These are phyloP conservation scores for Thelonectria discophora DNA, from an alignment of 2,329 filamentous ascomycete genomes.

Conservation along the genomic window DNA sequence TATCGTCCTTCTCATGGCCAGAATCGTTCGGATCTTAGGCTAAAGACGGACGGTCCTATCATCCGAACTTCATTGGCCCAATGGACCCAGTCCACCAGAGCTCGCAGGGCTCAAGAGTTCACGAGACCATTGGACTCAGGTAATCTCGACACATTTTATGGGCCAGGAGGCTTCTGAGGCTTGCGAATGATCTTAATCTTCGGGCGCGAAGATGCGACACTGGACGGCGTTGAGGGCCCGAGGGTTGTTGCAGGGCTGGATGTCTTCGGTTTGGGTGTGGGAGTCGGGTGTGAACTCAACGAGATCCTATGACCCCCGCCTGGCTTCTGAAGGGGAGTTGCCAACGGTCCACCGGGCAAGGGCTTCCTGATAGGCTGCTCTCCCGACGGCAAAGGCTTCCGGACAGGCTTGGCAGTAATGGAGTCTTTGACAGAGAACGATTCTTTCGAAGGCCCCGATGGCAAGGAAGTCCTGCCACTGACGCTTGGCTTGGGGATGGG, in stretches of 20 bases:
- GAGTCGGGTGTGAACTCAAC: conserved; percentile 33
- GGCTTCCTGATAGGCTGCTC: conserved; percentile 44
- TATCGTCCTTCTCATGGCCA: neutral
- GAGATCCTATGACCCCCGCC: conserved; percentile 43
- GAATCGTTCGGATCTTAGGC: too few relatives aligned
- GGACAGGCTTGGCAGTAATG: conserved; percentile 47
- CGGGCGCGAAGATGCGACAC: conserved; percentile 38
- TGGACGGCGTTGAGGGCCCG: conserved; percentile 35
- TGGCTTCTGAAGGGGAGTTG: conserved; percentile 38
- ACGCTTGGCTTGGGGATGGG: conserved; percentile 30
- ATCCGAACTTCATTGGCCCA: neutral
- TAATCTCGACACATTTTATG: conserved; percentile 24
- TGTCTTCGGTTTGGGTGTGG: conserved; percentile 37
- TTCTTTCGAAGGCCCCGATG: conserved; percentile 44
- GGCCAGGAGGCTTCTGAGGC: conserved; percentile 41
- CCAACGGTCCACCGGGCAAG: conserved; percentile 42
- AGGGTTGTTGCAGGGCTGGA: conserved; percentile 31
- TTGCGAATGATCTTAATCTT: conserved; percentile 53
- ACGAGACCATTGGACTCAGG: too few relatives aligned
- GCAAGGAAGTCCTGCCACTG: conserved; percentile 46
- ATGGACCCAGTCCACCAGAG: too few relatives aligned
- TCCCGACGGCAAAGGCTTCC: conserved; percentile 49
- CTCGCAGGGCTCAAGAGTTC: too few relatives aligned
- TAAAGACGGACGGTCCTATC: too few relatives aligned
- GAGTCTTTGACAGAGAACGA: conserved; percentile 41